Evolutionary conservation across 1,284 basidiomycete species (phyloP).

Genomic region (Moesziomyces sp.): DNA sequence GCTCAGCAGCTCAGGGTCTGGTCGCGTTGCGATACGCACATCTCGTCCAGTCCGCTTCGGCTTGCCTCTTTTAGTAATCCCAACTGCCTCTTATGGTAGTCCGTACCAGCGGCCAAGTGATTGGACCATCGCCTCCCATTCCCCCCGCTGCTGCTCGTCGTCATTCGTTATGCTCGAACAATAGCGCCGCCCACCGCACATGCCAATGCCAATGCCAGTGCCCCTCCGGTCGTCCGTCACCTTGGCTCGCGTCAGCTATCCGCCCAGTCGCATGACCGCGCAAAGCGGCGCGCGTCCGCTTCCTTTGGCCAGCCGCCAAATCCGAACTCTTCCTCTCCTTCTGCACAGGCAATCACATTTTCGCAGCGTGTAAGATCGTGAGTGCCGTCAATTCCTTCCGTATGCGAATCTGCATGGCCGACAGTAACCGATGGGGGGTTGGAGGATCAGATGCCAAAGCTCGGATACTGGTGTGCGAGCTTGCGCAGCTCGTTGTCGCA

Average conservation of each 20-base stretch:
- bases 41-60: background rate
- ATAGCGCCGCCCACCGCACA: no score
- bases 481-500: constrained; percentile 39
- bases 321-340: constrained; percentile 15
- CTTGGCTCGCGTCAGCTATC: no score
- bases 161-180: no score
- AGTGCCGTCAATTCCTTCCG: background rate
- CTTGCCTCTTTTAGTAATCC: constrained; percentile 47
- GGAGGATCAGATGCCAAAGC: constrained; percentile 36
- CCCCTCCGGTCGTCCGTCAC: no score
- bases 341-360: background rate
- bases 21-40: constrained; percentile 1
- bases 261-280: no score
- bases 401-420: background rate
- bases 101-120: no score
- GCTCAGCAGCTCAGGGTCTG: no score
- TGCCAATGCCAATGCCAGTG: no score
- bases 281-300: no score
- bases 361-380: background rate
- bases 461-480: constrained; percentile 44
- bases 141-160: no score
- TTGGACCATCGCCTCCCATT: no score
- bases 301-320: constrained; percentile 20
- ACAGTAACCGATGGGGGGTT: no score
- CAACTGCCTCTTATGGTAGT: constrained; percentile 45